Base-by-base conservation (phyloP, 2,329 filamentous ascomycete species). In the Paraphaeosphaeria minitans region DNA sequence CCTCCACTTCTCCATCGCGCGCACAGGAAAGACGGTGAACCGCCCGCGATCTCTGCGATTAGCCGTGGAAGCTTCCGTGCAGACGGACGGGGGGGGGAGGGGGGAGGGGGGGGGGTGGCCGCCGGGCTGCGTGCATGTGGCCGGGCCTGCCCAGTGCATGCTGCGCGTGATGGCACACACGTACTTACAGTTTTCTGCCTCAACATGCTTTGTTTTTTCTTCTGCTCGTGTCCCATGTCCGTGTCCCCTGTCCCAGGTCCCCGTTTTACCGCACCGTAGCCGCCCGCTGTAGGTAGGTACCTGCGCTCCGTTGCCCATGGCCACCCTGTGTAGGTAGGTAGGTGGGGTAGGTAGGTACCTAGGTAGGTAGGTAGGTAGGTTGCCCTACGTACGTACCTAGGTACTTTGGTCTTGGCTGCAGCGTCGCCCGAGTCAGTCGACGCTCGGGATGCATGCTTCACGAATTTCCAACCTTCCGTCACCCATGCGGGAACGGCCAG, bases 1-100 rank as follows among this genome's bases (percentile, higher is more conserved):
- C 29, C 53, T 33, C 33, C 49, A 43, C 21, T 8, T 22, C 53
- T 43, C 7, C 24, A 33, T 8, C 12, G 37, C 5, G 37, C 5
- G 35, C 50, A 45, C 45, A 52, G 53, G 37, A 53, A 63, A 61
- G 55, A 57, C 55, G 59, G 59, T 61, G 59, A 59, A 54, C 41
- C 16, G 21, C 31, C 24, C 43, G 45, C n/a, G 29, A 35, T 21
- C 24, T 27, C 24, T 27, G 3, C 14, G 27, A 19, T 14, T 35
- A 29, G 31, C 37, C 51, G 37, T 58, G 58, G 55, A 61, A 55
- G 39, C 55, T 59, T 55, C 53, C 49, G 42, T 54, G 48, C 43
- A 55, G 39, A 48, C 24, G 19, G 42, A 9, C 46, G 24, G n/a
- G n/a, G n/a, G n/a, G n/a, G n/a, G n/a, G n/a, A n/a, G n/a, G n/a